phyloP scores from a whole-genome alignment of 768 basidiomycete species.

The Crucibulum laeve region DNA sequence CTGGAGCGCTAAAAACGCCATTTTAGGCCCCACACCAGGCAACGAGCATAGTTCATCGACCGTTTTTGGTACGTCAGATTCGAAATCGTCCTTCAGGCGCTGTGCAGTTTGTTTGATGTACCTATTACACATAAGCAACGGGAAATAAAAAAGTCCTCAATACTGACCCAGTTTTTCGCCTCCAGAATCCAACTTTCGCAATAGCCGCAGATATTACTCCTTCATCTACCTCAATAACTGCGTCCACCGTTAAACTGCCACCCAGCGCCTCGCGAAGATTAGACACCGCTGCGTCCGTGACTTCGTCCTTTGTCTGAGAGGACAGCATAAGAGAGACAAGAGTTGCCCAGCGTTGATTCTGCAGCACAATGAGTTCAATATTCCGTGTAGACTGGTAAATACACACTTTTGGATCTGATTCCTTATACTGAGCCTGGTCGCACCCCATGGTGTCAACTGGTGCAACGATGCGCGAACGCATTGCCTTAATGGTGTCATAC shows the following conservation, averaged over 20 bases:
- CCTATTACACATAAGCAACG: conserved; percentile 28
- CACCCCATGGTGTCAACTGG: conserved; percentile 96
- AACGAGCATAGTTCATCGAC: conserved; percentile 84
- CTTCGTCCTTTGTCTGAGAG: conserved; percentile 92
- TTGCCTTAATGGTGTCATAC: conserved; percentile 69
- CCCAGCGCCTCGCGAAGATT: conserved; percentile 73
- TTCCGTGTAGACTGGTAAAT: background rate
- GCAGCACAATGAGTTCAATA: background rate
- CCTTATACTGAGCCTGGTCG: conserved; percentile 60
- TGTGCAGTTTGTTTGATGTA: conserved; percentile 74
- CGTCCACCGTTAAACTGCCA: conserved; percentile 75
- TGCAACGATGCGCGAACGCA: conserved; percentile 69
- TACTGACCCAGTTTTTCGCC: conserved; percentile 78
- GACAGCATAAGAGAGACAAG: conserved; percentile 94
- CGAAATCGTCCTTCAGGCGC: conserved; percentile 64
- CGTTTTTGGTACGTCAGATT: conserved; percentile 84
- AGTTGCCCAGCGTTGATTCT: conserved; percentile 82
- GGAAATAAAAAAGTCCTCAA: too few species aligned
- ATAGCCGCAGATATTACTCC: conserved; percentile 70
- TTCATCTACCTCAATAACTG: conserved; percentile 59
- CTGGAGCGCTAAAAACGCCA: conserved; percentile 86
- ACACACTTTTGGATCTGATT: conserved; percentile 61
- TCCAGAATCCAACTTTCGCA: conserved; percentile 90
- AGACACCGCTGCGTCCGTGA: conserved; percentile 73
- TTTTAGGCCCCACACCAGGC: conserved; percentile 93